phyloP scores from a whole-genome alignment of 2,329 filamentous ascomycete species.

The Venturiaceae sp. region DNA sequence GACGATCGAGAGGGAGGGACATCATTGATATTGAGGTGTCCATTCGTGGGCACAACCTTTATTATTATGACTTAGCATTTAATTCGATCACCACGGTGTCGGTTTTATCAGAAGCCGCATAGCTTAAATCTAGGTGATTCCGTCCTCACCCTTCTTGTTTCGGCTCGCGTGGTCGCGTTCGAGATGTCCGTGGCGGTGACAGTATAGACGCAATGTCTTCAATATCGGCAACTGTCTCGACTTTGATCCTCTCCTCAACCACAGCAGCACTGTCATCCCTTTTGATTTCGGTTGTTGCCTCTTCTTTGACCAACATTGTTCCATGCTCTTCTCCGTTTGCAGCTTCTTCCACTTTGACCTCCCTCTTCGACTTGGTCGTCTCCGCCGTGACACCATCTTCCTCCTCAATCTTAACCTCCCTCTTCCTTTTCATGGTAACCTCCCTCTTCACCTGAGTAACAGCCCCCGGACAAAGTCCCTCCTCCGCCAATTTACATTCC shows the following conservation, averaged over 20 bases:
- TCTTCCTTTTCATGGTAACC: constrained; percentile 17
- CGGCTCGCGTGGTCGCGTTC: background rate
- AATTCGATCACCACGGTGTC: too few relatives aligned
- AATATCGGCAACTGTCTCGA: background rate
- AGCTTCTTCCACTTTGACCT: constrained; percentile 9
- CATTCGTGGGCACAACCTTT: too few relatives aligned
- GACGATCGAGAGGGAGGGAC: too few relatives aligned
- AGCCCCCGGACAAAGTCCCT: constrained; percentile 58
- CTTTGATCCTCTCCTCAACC: background rate
- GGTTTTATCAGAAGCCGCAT: too few relatives aligned
- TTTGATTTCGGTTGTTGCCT: background rate
- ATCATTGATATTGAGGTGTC: too few relatives aligned
- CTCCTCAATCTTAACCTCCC: constrained; percentile 19
- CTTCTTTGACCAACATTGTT: background rate
- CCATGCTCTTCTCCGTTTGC: background rate
- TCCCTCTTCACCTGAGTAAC: constrained; percentile 42
- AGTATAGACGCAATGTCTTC: background rate
- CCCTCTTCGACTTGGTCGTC: constrained; percentile 14
- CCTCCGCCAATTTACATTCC: constrained; percentile 69
- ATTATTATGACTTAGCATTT: too few relatives aligned
- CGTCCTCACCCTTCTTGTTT: too few relatives aligned
- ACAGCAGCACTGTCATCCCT: background rate
- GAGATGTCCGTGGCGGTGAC: background rate
- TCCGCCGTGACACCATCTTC: constrained; percentile 21
- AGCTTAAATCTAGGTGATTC: too few relatives aligned